A percentile compares a stretch with the other conserved stretches of the same genome.
Evolutionary conservation across 1,139 yeast species (phyloP).

Genomic region (Magnusiomyces suaveolens): DNA sequence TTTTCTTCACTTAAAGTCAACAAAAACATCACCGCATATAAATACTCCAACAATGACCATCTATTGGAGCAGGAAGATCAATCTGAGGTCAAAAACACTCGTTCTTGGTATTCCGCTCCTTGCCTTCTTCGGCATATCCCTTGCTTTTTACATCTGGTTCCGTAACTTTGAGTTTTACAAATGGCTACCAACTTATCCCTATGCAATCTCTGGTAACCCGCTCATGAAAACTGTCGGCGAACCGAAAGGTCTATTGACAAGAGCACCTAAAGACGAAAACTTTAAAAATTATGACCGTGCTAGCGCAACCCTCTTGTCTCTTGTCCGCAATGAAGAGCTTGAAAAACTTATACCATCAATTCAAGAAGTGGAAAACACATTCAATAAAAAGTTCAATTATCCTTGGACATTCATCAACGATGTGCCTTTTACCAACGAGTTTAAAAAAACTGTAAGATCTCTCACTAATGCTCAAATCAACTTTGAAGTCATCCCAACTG

Average conservation of each 20-base stretch:
- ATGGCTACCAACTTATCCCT: slow-evolving; percentile 23
- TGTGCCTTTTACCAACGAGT: slow-evolving; percentile 48
- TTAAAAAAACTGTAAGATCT: slow-evolving; percentile 36
- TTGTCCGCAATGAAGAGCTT: slow-evolving; percentile 59
- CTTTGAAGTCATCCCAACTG: slow-evolving; percentile 35
- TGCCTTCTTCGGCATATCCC: background rate
- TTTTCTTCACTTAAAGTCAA: too few species aligned
- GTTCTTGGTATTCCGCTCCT: background rate
- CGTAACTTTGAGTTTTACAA: slow-evolving; percentile 13
- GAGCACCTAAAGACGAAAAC: slow-evolving; percentile 5
- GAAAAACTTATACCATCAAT: slow-evolving; percentile 44
- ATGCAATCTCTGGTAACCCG: slow-evolving; percentile 22
- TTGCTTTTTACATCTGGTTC: background rate
- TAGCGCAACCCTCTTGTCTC: slow-evolving; percentile 63
- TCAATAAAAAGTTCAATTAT: slow-evolving; percentile 60
- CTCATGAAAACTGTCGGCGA: slow-evolving; percentile 21
- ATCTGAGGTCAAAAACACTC: background rate
- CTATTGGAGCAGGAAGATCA: background rate
- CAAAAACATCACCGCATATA: background rate
- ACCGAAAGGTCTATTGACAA: slow-evolving; percentile 12
- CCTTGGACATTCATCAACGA: slow-evolving; percentile 79
- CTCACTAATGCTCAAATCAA: slow-evolving; percentile 14
- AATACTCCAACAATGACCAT: background rate
- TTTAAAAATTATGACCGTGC: slow-evolving; percentile 37
- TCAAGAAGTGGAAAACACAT: slow-evolving; percentile 44